Conservation (phyloP, 202 grass and related monocot genomes). For the Musa balbisiana region DNA sequence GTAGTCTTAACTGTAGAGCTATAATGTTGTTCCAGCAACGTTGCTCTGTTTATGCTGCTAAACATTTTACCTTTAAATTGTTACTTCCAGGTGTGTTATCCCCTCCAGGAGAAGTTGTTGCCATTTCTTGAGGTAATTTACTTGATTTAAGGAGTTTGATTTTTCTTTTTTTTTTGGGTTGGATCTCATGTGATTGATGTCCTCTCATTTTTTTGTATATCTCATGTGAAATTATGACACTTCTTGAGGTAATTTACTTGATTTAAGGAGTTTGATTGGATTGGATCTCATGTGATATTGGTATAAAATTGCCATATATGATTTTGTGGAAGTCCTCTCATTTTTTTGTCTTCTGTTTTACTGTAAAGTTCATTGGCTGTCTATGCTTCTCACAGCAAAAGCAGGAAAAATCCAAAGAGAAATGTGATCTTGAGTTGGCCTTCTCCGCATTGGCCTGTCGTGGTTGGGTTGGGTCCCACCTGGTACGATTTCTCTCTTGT, state of each 20-base stretch:
- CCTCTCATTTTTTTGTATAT: not conserved
- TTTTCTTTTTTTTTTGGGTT: not conserved
- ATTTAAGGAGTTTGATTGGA: not conserved
- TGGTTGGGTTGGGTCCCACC: too few species aligned
- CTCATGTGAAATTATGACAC: not conserved
- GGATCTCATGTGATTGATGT: too few species aligned
- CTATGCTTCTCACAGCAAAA: too few species aligned
- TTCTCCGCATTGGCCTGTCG: too few species aligned
- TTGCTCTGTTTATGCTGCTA: too few species aligned
- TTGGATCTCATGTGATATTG: not conserved
- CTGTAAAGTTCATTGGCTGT: too few species aligned
- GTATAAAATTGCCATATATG: not conserved
- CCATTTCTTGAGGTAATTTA: constrained; percentile 7
- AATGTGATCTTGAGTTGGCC: too few species aligned
- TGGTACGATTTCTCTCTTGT: too few species aligned
- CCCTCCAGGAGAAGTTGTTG: constrained; percentile 5
- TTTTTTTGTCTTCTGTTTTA: not conserved
- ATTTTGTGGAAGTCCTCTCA: not conserved
- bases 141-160: not conserved
- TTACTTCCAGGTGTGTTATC: not conserved
- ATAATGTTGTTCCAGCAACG: too few species aligned
- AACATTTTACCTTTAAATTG: too few species aligned
- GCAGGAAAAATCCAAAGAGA: too few species aligned
- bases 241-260: not conserved
- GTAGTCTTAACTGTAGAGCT: too few species aligned